Evolutionary conservation across 257 asterid genomes (phyloP).

Genomic region (Asclepias syriaca): DNA sequence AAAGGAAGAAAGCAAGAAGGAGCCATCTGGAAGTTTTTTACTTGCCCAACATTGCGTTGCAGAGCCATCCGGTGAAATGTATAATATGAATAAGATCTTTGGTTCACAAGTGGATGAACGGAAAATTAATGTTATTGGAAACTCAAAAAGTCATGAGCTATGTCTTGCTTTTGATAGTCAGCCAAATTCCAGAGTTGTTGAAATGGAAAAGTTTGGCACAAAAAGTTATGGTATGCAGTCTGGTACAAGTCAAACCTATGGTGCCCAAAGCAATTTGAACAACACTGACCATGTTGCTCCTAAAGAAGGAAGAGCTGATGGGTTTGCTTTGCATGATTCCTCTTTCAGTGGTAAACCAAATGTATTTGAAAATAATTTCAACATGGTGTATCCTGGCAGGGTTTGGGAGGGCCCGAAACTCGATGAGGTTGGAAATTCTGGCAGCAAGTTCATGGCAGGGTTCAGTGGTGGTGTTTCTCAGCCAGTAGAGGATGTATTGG

Average conservation of each 20-base stretch:
- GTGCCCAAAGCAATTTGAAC: constrained; percentile 26
- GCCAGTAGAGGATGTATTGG: constrained; percentile 35
- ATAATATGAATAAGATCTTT: constrained; percentile 25
- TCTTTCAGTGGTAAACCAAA: constrained; percentile 33
- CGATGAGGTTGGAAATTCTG: constrained; percentile 36
- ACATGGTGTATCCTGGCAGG: constrained; percentile 27
- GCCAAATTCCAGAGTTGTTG: constrained; percentile 31
- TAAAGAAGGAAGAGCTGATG: constrained; percentile 40
- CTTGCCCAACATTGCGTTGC: constrained; percentile 32
- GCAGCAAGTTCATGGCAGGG: constrained; percentile 43
- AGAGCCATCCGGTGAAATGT: constrained; percentile 31
- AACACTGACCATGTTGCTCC: constrained; percentile 21
- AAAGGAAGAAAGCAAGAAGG: constrained; percentile 31
- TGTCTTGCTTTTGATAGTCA: constrained; percentile 51
- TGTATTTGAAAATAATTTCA: constrained; percentile 32
- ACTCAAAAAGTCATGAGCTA: constrained; percentile 39
- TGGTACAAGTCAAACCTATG: constrained; percentile 30
- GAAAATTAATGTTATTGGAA: constrained; percentile 26
- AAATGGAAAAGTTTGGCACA: constrained; percentile 32
- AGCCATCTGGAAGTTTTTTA: constrained; percentile 27
- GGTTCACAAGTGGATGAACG: constrained; percentile 30
- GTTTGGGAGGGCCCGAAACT: constrained; percentile 38
- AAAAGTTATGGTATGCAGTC: constrained; percentile 32
- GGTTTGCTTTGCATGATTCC: constrained; percentile 35
- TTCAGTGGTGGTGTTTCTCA: constrained; percentile 36